Percentiles rank a stretch among this genome's conserved stretches.
Conservation (phyloP, 2,329 filamentous ascomycete species). For the Trichoderma sp. region DNA sequence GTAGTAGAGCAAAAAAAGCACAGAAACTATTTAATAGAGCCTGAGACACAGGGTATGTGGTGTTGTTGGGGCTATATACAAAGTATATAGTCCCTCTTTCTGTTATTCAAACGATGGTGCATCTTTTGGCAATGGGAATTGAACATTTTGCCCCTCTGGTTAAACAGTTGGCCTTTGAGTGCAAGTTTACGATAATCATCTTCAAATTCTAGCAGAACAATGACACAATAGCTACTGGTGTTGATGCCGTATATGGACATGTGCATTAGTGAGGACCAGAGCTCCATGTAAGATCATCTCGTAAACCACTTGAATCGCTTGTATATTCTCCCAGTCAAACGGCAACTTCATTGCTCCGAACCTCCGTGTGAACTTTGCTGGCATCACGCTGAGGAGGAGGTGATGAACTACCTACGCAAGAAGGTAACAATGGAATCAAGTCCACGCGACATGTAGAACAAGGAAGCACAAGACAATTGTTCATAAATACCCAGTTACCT, state of each 20-base stretch:
- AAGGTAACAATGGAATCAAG: background rate
- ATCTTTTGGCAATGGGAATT: background rate
- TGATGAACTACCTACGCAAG: background rate
- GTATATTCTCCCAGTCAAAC: background rate
- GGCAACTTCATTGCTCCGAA: background rate
- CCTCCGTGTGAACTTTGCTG: background rate
- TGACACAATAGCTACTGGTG: background rate
- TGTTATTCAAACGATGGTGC: background rate
- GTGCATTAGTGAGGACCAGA: background rate
- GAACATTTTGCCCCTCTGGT: background rate
- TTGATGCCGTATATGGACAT: background rate
- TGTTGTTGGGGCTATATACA: background rate
- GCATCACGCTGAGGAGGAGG: background rate
- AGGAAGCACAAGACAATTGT: background rate
- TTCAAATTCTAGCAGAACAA: no score
- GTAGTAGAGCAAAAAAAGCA: background rate
- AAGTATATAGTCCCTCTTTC: background rate
- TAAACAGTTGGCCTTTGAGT: background rate
- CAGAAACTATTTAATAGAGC: background rate
- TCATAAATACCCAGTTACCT: background rate
- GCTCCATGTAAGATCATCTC: background rate
- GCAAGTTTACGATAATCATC: background rate
- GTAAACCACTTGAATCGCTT: background rate
- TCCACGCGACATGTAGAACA: no score
- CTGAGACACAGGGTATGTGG: background rate